These are phyloP conservation scores for Fonsecaea erecta DNA, from an alignment of 2,329 filamentous ascomycete genomes.

Conservation along the genomic window DNA sequence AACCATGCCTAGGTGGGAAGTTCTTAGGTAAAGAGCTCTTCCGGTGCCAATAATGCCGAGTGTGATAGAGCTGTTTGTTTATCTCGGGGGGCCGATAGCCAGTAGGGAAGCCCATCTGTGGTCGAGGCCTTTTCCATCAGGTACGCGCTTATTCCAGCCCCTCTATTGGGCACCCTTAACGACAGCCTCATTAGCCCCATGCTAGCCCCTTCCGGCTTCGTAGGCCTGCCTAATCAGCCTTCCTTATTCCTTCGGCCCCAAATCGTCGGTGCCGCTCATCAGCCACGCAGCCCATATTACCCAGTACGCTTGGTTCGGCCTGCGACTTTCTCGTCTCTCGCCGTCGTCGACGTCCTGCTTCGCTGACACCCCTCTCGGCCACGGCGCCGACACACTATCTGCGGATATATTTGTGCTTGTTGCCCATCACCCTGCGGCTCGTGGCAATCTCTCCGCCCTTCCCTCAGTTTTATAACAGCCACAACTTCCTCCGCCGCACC, in stretches of 20 bases:
- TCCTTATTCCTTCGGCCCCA: background rate
- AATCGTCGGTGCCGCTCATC: constrained; percentile 3
- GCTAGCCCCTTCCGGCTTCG: constrained; percentile 1
- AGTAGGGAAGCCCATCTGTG: background rate
- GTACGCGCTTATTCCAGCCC: constrained; percentile 12
- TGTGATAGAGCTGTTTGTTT: background rate
- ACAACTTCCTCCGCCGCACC: background rate
- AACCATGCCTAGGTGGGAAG: background rate
- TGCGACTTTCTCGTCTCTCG: constrained; percentile 7
- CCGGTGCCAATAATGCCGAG: no score
- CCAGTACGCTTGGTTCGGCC: background rate
- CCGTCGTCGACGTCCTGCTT: constrained; percentile 9
- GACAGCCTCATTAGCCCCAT: constrained; percentile 1
- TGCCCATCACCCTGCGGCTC: background rate
- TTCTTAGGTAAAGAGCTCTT: no score
- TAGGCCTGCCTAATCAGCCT: background rate
- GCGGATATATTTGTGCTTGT: background rate
- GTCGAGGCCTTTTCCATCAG: background rate
- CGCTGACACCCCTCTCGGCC: background rate
- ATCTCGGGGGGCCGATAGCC: background rate
- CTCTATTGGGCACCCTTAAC: constrained; percentile 10
- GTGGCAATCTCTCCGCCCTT: constrained; percentile 12
- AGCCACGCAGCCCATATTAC: constrained; percentile 10
- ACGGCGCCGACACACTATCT: background rate
- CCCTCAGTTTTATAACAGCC: background rate